Evolutionary conservation across 306 rosid genomes (phyloP).

Genomic region (Morella rubra): DNA sequence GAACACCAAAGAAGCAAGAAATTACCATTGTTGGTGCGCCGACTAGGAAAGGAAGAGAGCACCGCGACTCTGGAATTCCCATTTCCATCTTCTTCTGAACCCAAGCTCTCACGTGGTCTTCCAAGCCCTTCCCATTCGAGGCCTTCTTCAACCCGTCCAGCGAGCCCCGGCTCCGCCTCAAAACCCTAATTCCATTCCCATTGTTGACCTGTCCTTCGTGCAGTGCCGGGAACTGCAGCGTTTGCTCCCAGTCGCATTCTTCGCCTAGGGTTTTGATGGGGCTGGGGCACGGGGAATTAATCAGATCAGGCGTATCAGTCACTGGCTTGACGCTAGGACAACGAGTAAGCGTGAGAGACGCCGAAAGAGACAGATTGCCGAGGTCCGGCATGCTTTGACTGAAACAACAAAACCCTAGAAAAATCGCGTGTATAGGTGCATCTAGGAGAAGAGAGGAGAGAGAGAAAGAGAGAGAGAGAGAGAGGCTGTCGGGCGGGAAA

Average conservation of each 20-base stretch:
- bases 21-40: conserved; percentile 64
- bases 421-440: neutral
- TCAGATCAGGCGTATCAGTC: conserved; percentile 36
- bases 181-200: conserved; percentile 40
- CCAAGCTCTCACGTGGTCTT: conserved; percentile 54
- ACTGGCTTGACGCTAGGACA: conserved; percentile 37
- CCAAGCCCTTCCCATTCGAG: conserved; percentile 35
- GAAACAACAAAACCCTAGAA: conserved; percentile 28
- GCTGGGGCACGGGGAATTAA: conserved; percentile 12
- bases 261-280: conserved; percentile 33
- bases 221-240: conserved; percentile 13
- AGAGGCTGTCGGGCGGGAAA: conserved; percentile 34
- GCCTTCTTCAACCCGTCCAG: conserved; percentile 41
- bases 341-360: conserved; percentile 36
- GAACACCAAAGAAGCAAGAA: neutral
- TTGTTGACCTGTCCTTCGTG: conserved; percentile 14
- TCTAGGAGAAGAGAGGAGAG: neutral
- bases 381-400: conserved; percentile 62
- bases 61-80: conserved; percentile 32
- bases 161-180: conserved; percentile 41
- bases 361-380: conserved; percentile 53
- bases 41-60: conserved; percentile 65
- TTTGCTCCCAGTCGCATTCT: conserved; percentile 20
- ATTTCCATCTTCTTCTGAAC: conserved; percentile 33
- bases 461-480: conserved; percentile 6